Evolutionary conservation across 768 basidiomycete genomes (phyloP), one percentile per base, ranked within the genome.

Genomic region (Amanita rubescens): DNA sequence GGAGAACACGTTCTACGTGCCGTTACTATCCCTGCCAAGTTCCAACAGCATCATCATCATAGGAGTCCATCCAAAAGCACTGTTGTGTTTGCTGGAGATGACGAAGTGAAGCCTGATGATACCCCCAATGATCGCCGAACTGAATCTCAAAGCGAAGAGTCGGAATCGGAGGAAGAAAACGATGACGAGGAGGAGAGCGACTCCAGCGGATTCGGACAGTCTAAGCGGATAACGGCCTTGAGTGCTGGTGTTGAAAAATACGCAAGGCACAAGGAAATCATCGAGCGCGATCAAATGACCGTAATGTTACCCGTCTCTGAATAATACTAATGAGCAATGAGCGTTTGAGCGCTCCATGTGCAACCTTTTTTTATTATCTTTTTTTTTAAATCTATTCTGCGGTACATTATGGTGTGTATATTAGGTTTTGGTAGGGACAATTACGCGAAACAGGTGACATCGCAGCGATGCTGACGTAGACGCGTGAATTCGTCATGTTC

Each of bases 191-290:
- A 65, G 17, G 62, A 63, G 27, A 63, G 60, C 22, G 65, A 66
- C 45, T 65, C 62, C 2, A 57, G 58, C 1, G 65, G 63, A 7
- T 62, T 63, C 19, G 66, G 65, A 35, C 61, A 62, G 53, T 56
- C 57, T 30, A 62, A 52, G 57, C 64, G 69, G 54, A 69, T 65
- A 59, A 67, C 70, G 41, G 65, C 68, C 27, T 54, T 68, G 38
- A 66, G 75, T 32, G 78, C 78, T 14, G 76, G 77, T 27, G 72
- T 80, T 33, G 78, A 80, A 70, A 78, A 78, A 64, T 66, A 78
- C 54, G 72, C 70, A 54, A 60, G 75, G 55, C 75, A 76, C 60
- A 71, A 70, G 20, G 52, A 53, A 24, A 45, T 5, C 32, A 33
- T 33, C 15, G 35, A 35, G 15, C 35, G 35, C 35, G 27, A 30